Evolutionary conservation across 192 early-diverging fungal genomes (phyloP).

Genomic region (Jimgerdemannia flammicorona): DNA sequence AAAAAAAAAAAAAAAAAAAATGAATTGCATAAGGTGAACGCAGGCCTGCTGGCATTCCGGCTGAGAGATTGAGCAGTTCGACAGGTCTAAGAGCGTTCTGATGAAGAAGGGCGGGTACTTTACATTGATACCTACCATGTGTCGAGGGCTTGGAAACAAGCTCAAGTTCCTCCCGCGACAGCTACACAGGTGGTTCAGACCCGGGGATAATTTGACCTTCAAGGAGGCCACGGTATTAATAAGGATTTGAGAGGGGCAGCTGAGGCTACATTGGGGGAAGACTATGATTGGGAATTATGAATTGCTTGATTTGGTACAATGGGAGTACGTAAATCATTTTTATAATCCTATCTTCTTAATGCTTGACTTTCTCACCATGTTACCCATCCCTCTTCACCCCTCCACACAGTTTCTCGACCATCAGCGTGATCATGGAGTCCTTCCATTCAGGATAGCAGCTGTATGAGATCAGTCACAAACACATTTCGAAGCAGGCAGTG

Average conservation of each 20-base stretch:
- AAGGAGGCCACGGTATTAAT: conserved; percentile 82
- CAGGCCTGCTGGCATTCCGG: conserved; percentile 18
- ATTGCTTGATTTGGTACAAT: conserved; percentile 82
- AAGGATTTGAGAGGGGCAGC: conserved; percentile 80
- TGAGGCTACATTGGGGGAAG: conserved; percentile 59
- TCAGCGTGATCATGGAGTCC: conserved; percentile 77
- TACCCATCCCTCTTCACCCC: not conserved
- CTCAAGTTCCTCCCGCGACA: conserved; percentile 62
- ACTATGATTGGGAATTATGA: conserved; percentile 70
- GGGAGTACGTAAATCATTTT: conserved; percentile 51
- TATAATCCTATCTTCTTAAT: not conserved
- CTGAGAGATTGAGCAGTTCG: conserved; percentile 48
- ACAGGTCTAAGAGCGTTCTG: conserved; percentile 43
- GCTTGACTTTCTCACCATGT: too few species aligned
- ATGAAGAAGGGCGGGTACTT: conserved; percentile 57
- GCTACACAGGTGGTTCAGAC: conserved; percentile 84
- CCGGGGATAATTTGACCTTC: conserved; percentile 77
- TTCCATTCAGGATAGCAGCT: conserved; percentile 78
- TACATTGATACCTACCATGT: conserved; percentile 60
- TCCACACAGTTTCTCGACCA: conserved; percentile 48
- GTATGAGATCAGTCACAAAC: conserved; percentile 70
- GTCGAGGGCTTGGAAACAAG: conserved; percentile 48
- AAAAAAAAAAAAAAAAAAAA: too few species aligned
- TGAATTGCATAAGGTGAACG: conserved; percentile 18
- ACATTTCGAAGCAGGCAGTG: conserved; percentile 51